Base-by-base conservation (phyloP, 1,284 basidiomycete genomes). In the Cutaneotrichosporon mucoides region DNA sequence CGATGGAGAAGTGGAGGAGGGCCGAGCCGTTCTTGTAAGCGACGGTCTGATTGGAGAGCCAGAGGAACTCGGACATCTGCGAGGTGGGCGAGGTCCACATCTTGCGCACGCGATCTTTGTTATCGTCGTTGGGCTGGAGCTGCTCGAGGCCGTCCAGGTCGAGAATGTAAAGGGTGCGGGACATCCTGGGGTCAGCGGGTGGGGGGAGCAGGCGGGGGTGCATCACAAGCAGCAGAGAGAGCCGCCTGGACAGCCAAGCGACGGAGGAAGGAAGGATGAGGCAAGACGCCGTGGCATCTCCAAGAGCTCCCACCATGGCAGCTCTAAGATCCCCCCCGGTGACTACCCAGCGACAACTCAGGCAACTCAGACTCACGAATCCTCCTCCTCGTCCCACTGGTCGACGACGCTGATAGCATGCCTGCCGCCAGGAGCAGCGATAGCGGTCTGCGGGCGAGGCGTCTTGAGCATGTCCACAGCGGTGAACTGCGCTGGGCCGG, bases 381-480 rank as follows among this genome's bases (percentile, higher is more conserved):
- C 86, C 34, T 84, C 82, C 58, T 84, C 79, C 57, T 90, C 82
- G 41, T 85, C 84, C 75, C 86, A 89, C 70, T 85, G 82, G 75
- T 84, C 85, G 65, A 87, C 81, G 2, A 87, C 79, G 35, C 88
- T 82, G 53, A 92, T 71, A 5, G 85, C 85, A 55, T 88, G 79
- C 68, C 86, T 84, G 5, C 89, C 88, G 13, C 79, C 77, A 53
- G 79, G 78, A 58, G 88, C 90, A 13, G 88, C 83, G 9, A 86
- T 75, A 0, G 87, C 87, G 2, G 76, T 69, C 1, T 85, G 84
- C 0, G 92, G 88, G 48, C 91, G 81, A 2, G 85, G 86, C 11
- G 94, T 81, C 60, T 84, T 73, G 37, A 91, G 80, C 75, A 92
- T 81, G 68, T 92, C 85, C 68, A 83, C 82, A 0, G 90, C 88